Evolutionary conservation across 768 basidiomycete genomes (phyloP).

Genomic region (Termitomyces sp.): DNA sequence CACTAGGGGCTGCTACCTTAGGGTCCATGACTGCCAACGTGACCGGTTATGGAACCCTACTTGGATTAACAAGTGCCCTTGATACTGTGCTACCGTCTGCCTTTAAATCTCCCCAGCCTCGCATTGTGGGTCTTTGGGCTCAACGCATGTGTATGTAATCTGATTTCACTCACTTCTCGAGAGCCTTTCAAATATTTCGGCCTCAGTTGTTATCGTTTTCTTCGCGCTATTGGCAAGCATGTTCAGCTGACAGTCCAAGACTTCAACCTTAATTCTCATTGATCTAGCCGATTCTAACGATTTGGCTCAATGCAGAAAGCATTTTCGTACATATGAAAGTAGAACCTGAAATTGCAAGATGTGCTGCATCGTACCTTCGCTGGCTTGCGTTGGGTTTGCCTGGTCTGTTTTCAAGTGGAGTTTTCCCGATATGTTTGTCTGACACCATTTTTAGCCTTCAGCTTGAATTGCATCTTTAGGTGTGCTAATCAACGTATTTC

Average conservation of each 20-base stretch:
- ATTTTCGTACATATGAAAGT: constrained; percentile 71
- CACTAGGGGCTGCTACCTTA: constrained; percentile 77
- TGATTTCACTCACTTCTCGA: neutral
- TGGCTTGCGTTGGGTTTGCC: constrained; percentile 76
- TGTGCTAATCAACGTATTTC: too few species aligned
- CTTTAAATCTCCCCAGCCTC: constrained; percentile 83
- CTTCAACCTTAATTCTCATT: constrained; percentile 24
- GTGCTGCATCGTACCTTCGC: constrained; percentile 71
- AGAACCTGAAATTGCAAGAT: constrained; percentile 75
- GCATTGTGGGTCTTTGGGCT: constrained; percentile 85
- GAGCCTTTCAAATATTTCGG: neutral
- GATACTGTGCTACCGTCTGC: constrained; percentile 93
- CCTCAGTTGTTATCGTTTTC: constrained; percentile 53
- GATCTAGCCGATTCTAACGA: constrained; percentile 41
- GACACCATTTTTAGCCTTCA: constrained; percentile 27
- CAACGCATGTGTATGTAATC: constrained; percentile 73
- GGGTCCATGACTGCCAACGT: constrained; percentile 69
- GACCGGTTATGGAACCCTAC: constrained; percentile 71
- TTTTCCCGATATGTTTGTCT: neutral
- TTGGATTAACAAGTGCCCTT: constrained; percentile 76
- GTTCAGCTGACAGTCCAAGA: constrained; percentile 14
- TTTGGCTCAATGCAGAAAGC: constrained; percentile 81
- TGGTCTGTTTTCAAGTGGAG: constrained; percentile 23
- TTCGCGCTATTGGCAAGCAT: constrained; percentile 46
- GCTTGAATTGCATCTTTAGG: constrained; percentile 44